Evolutionary conservation across 805 yeast genomes (phyloP), one percentile per base, ranked within the genome.

Genomic region (Dipodascus geniculatus): DNA sequence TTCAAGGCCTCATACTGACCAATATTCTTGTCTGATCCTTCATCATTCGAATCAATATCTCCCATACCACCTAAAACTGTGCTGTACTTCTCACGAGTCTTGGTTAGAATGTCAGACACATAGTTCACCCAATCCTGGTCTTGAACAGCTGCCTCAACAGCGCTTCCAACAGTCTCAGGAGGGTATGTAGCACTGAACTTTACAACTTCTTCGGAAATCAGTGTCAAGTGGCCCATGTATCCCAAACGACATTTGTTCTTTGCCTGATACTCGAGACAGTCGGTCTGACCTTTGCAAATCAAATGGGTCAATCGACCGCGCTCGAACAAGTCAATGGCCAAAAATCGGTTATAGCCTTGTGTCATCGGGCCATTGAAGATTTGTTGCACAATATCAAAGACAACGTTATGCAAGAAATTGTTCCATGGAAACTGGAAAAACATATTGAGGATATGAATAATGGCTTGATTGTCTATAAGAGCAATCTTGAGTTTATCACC

Each of bases 391-490:
- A 93, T 80, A 69, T 93, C 99, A 74, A 91, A 93, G 6, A 93
- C 96, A 55, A 93, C 99, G 64, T 91, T 93, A 68, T 93, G 99
- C 74, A 93, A 78, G 64, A 93, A 93, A 65, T 93, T 93, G 67
- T 93, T 93, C 98, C 98, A 93, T 3, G 98, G 96, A 68, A 83
- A 88, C 56, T 77, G 72, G 68, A 90, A 82, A 63, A 93, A 87
- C 76, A 85, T 81, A 23, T 76, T 69, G 23, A 89, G 70, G n/a
- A 90, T 82, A 22, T 80, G 77, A 20, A 79, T 71, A 31, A 90
- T 74, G 55, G 88, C 80, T 35, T 77, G 76, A 66, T 80, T 81
- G 63, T 93, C 96, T 55, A 82, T 78, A 22, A 93, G 72, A 53
- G 87, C 82, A 50, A 88, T 85, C 67, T 93, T 93, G 63, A 90